Evolutionary conservation across 2,329 filamentous ascomycete genomes (phyloP).

Genomic region (Aspergillus udagawae): DNA sequence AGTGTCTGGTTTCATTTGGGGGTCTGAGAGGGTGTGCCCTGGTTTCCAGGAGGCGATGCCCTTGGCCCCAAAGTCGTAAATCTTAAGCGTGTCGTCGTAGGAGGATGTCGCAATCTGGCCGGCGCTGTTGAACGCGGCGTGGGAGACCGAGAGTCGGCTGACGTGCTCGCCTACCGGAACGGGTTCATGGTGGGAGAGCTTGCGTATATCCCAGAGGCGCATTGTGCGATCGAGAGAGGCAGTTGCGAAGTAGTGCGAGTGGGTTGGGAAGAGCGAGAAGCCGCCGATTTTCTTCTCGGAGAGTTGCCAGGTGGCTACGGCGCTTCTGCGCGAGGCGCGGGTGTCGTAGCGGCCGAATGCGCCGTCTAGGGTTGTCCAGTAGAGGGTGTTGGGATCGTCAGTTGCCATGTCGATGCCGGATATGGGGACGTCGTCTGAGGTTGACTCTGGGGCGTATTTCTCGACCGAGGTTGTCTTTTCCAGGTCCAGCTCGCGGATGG

Average conservation of each 20-base stretch:
- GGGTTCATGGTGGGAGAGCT: slow-evolving; percentile 62
- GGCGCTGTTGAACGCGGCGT: slow-evolving; percentile 81
- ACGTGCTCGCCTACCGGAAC: slow-evolving; percentile 74
- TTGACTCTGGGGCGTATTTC: slow-evolving; percentile 70
- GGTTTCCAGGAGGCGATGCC: slow-evolving; percentile 57
- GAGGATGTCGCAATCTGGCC: slow-evolving; percentile 87
- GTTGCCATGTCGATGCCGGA: slow-evolving; percentile 77
- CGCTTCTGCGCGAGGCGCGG: slow-evolving; percentile 52
- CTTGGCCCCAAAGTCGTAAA: slow-evolving; percentile 68
- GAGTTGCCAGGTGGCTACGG: slow-evolving; percentile 67
- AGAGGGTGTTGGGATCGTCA: slow-evolving; percentile 67
- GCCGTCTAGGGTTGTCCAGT: slow-evolving; percentile 84
- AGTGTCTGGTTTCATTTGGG: slow-evolving; percentile 65
- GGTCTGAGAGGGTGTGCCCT: slow-evolving; percentile 55
- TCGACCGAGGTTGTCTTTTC: slow-evolving; percentile 74
- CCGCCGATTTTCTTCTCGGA: slow-evolving; percentile 95
- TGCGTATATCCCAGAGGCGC: slow-evolving; percentile 88
- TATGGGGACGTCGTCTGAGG: slow-evolving; percentile 69
- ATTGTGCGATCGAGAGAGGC: slow-evolving; percentile 85
- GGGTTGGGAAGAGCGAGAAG: slow-evolving; percentile 75
- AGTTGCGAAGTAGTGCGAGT: slow-evolving; percentile 80
- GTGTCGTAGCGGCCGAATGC: slow-evolving; percentile 77
- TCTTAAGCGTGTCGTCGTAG: slow-evolving; percentile 93
- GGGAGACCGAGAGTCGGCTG: slow-evolving; percentile 80
- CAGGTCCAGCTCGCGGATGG: slow-evolving; percentile 81